Evolutionary conservation across 2,329 filamentous ascomycete genomes (phyloP), one percentile per base, ranked within the genome.

Genomic region (Claviceps citrina): DNA sequence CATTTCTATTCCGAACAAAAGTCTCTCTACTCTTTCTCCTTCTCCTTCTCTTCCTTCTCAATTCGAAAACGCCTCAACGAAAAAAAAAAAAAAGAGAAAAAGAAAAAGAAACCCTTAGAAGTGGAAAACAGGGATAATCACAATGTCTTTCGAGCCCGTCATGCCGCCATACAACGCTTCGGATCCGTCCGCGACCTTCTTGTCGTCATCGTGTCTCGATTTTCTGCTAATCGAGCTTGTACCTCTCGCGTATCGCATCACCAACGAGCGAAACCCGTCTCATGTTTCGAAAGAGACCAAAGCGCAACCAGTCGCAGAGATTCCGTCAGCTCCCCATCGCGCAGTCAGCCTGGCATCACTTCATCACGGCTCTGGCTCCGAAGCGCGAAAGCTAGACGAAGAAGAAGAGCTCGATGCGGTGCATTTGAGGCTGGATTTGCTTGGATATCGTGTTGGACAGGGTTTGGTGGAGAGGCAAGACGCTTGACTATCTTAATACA

Each of bases 221-320:
- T 81, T 98, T 51, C 75, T 98, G 42, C 75, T 98, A 51, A 96
- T 96, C 57, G 91, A 98, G 66, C 76, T 98, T 41, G 91, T 98
- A 13, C 91, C 91, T 30, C 81, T 96, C 68, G 84, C 89, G 5
- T 85, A 93, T 61, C 78, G 91, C 48, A 71, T 96, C 46, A 79
- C 84, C 18, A 74, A 78, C 54, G 80, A 91, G 54, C 68, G 85
- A 4, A 74, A 77, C 43, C 64, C 39, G 59, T 70, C 44, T 31
- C 38, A 49, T 39, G 40, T 44, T 36, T 47, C 43, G 8, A 24
- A 48, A 9, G 40, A 45, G 18, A 38, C 53, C 41, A 45, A 51
- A 16, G 19, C 34, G 31, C 16, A 40, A 37, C 42, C 42, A 39
- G 44, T 41, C 41, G 47, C 50, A n/a, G 46, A 47, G 12, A 20